Evolutionary conservation across 2,329 filamentous ascomycete genomes (phyloP), one percentile per base, ranked within the genome.

Genomic region (Penicillium sumatraense): DNA sequence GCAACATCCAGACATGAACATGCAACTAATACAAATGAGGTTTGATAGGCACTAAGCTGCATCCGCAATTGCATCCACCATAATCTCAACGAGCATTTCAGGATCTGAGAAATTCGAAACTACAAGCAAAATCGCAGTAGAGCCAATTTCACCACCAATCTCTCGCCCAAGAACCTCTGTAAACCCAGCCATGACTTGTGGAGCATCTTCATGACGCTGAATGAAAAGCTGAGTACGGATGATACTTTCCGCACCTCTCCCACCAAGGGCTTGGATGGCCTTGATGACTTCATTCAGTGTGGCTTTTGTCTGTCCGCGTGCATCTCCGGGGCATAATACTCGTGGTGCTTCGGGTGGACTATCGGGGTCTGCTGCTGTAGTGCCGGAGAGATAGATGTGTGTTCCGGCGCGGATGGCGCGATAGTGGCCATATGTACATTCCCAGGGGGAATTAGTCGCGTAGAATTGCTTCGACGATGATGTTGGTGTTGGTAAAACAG

Each of bases 11-110:
- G n/a, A n/a, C n/a, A n/a, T n/a, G n/a, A n/a, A n/a, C n/a, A n/a
- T n/a, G n/a, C n/a, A n/a, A n/a, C n/a, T n/a, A n/a, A n/a, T n/a
- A n/a, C n/a, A n/a, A n/a, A n/a, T n/a, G n/a, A n/a, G n/a, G n/a
- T n/a, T n/a, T n/a, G n/a, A n/a, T n/a, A n/a, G n/a, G n/a, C n/a
- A n/a, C n/a, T n/a, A n/a, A n/a, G n/a, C n/a, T n/a, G 29, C 29
- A 14, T 33, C 29, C 5, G 47, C 47, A 16, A 49, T 40, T n/a
- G 47, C 47, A 49, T 49, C 47, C 7, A 49, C 47, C 31, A 38
- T 40, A 40, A 49, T 49, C 18, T 49, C 47, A 2, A 49, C 47
- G 16, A 49, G 21, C 47, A 49, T 49, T 14, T 49, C 31, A 7
- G 29, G 31, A 20, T 49, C 47, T 2, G 31, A 13, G 24, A 49